Evolutionary conservation across 2,329 filamentous ascomycete species (phyloP), one percentile per base, ranked within the genome.

Genomic region (Mollisiaceae sp.): DNA sequence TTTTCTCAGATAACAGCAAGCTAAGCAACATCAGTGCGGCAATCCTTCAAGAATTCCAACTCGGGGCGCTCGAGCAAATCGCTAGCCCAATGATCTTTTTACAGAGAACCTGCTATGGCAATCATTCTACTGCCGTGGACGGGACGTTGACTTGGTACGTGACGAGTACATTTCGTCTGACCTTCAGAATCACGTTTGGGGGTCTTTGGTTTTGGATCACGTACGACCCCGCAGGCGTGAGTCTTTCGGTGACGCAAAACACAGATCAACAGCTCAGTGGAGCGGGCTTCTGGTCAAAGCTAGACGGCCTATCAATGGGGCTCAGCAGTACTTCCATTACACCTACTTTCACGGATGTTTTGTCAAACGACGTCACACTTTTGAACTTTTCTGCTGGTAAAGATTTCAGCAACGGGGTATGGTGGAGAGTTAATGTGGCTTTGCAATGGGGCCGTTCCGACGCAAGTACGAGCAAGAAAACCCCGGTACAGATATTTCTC

Each of bases 301-400:
- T 41, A 11, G 38, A 41, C 15, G 38, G 38, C 3, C 38, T 41
- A 12, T 41, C 38, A 3, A 41, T 18, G 11, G 38, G 38, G 8
- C 38, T 41, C 8, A 41, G 15, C 11, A 41, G 38, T 18, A 12
- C 38, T 41, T 18, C 15, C 15, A 12, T 18, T 12, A 41, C 11
- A 18, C 11, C 38, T 12, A 18, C 15, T 41, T 9, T 41, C 15
- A 18, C 11, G 3, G 38, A 41, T 18, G 38, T 41, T 41, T 41
- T 41, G 12, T 41, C 38, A 41, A 32, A 32, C 27, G 8, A 18
- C 15, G 38, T 41, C 38, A 41, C 38, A 9, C 38, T 41, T 41
- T 52, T 52, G n/a, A 52, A 27, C 24, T 52, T 52, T 6, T 52
- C 47, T 52, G 47, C 47, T 15, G 47, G 47, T 20, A 52, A 52